Evolutionary conservation across 352 stramenopile species (phyloP).

Genomic region (Globisporangium heterothallicum): DNA sequence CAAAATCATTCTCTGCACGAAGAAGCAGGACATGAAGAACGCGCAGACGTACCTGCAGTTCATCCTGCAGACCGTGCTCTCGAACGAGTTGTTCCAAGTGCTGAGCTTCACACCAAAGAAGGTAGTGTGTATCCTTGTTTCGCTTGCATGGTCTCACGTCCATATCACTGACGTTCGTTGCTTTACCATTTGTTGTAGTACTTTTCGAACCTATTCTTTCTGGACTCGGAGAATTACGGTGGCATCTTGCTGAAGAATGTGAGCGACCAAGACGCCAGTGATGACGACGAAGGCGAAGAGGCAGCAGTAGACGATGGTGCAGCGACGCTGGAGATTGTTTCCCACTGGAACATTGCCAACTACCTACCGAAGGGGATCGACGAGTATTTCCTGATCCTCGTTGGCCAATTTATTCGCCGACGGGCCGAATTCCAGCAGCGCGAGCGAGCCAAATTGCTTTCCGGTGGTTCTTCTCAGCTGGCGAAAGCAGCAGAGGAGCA

Average conservation of each 20-base stretch:
- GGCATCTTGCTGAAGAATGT: slow-evolving; percentile 75
- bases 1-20: slow-evolving; percentile 65
- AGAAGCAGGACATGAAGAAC: slow-evolving; percentile 69
- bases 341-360: slow-evolving; percentile 87
- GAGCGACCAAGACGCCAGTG: slow-evolving; percentile 12
- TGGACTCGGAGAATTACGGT: slow-evolving; percentile 96
- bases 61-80: slow-evolving; percentile 89
- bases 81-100: slow-evolving; percentile 81
- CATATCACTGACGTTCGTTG: slow-evolving; percentile 4
- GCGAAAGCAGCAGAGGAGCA: slow-evolving; percentile 19
- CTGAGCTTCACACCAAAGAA: slow-evolving; percentile 65
- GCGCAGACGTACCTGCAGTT: slow-evolving; percentile 94
- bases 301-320: slow-evolving; percentile 24
- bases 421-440: slow-evolving; percentile 54
- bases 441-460: slow-evolving; percentile 13
- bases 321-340: slow-evolving; percentile 59
- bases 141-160: too few species aligned
- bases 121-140: slow-evolving; percentile 3
- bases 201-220: slow-evolving; percentile 91
- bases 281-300: slow-evolving; percentile 25
- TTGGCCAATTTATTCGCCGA: slow-evolving; percentile 84
- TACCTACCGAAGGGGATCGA: slow-evolving; percentile 80
- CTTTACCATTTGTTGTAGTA: slow-evolving; percentile 45
- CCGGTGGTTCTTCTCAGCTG: neutral
- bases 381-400: slow-evolving; percentile 86